phyloP scores from a whole-genome alignment of 2,329 filamentous ascomycete species.

The Aspergillus sp. region DNA sequence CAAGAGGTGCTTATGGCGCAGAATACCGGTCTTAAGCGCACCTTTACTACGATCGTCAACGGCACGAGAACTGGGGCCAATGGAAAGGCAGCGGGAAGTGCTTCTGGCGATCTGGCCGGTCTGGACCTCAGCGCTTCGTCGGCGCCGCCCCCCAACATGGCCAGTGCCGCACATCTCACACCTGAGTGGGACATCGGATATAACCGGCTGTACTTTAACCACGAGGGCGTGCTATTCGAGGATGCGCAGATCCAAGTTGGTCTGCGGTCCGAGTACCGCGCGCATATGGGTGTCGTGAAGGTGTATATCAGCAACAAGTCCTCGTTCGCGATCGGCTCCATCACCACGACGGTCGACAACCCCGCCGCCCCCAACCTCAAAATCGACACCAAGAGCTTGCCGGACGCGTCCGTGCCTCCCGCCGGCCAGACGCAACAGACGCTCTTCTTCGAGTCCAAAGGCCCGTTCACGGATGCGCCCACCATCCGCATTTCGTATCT shows the following conservation, averaged over 20 bases:
- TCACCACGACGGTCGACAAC: slow-evolving; percentile 90
- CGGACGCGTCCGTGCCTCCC: slow-evolving; percentile 74
- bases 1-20: slow-evolving; percentile 78
- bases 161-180: slow-evolving; percentile 86
- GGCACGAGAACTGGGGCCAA: slow-evolving; percentile 34
- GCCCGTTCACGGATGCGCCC: slow-evolving; percentile 73
- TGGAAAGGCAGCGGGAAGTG: slow-evolving; percentile 39
- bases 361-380: slow-evolving; percentile 63
- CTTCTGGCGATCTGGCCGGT: slow-evolving; percentile 70
- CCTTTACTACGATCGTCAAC: slow-evolving; percentile 64
- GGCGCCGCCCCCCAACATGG: slow-evolving; percentile 69
- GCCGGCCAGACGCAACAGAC: slow-evolving; percentile 85
- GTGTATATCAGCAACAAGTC: slow-evolving; percentile 96
- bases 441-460: slow-evolving; percentile 86
- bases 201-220: slow-evolving; percentile 72
- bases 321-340: slow-evolving; percentile 76
- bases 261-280: slow-evolving; percentile 87
- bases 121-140: slow-evolving; percentile 70
- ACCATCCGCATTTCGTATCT: slow-evolving; percentile 94
- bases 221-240: slow-evolving; percentile 90
- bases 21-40: slow-evolving; percentile 77
- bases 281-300: slow-evolving; percentile 92
- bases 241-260: slow-evolving; percentile 93
- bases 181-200: slow-evolving; percentile 94
- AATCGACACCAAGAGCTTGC: slow-evolving; percentile 83